These are phyloP conservation scores for Nothopassalora personata DNA, from an alignment of 2,329 filamentous ascomycete genomes.

Conservation along the genomic window DNA sequence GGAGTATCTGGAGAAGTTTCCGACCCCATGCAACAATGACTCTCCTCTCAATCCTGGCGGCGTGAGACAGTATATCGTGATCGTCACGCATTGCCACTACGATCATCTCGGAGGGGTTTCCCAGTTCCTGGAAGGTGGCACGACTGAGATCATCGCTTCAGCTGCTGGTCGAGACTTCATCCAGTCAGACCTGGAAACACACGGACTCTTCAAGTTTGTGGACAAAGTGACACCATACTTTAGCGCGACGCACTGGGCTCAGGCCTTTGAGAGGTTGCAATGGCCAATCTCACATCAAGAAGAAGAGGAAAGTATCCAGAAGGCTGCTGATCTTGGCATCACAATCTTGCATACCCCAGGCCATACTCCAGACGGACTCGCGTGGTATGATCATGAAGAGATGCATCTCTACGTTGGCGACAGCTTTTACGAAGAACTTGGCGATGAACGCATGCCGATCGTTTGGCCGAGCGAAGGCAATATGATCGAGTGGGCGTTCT, in stretches of 20 bases:
- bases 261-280: slow-evolving; percentile 33
- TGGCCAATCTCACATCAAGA: slow-evolving; percentile 13
- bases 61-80: slow-evolving; percentile 35
- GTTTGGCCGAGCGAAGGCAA: slow-evolving; percentile 37
- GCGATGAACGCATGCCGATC: slow-evolving; percentile 35
- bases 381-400: slow-evolving; percentile 43
- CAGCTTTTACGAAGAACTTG: slow-evolving; percentile 38
- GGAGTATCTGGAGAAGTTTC: slow-evolving; percentile 39
- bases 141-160: slow-evolving; percentile 33
- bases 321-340: slow-evolving; percentile 30
- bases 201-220: slow-evolving; percentile 40
- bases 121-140: slow-evolving; percentile 30
- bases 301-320: neutral
- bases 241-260: slow-evolving; percentile 39
- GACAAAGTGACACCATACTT: slow-evolving; percentile 38
- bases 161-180: slow-evolving; percentile 38
- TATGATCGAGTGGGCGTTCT: slow-evolving; percentile 36
- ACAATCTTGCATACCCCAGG: slow-evolving; percentile 45
- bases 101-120: slow-evolving; percentile 38
- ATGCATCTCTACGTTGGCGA: slow-evolving; percentile 45
- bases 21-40: slow-evolving; percentile 33
- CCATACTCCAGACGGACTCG: slow-evolving; percentile 44
- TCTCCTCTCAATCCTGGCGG: slow-evolving; percentile 36
- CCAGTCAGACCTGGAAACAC: slow-evolving; percentile 34
- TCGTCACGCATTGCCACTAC: slow-evolving; percentile 47